Percentiles rank a stretch among this genome's conserved stretches.
These are phyloP conservation scores for Polychaeton citri DNA, from an alignment of 2,329 filamentous ascomycete species.

Conservation along the genomic window DNA sequence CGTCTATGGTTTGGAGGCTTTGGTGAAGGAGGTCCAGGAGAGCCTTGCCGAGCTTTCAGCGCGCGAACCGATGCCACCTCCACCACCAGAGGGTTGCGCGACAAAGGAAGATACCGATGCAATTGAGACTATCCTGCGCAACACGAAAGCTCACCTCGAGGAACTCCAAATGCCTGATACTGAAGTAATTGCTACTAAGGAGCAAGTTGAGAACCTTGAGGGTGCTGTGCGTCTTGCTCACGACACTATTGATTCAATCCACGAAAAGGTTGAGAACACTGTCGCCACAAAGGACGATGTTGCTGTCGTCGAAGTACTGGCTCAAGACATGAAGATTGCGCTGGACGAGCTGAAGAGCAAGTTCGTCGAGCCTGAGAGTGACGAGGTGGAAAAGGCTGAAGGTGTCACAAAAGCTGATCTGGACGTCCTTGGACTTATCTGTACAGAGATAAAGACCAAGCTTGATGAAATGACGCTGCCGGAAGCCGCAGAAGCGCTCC, in stretches of 20 bases:
- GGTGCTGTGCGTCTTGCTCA: slow-evolving; percentile 61
- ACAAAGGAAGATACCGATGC: slow-evolving; percentile 77
- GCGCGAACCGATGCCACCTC: slow-evolving; percentile 20
- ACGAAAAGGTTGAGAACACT: slow-evolving; percentile 51
- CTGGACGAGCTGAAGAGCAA: slow-evolving; percentile 53
- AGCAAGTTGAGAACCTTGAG: slow-evolving; percentile 50
- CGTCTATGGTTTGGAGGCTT: slow-evolving; percentile 30
- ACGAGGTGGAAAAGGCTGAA: slow-evolving; percentile 30
- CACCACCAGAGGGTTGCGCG: slow-evolving; percentile 38
- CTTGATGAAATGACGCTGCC: slow-evolving; percentile 61
- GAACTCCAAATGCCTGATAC: slow-evolving; percentile 55
- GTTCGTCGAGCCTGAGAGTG: slow-evolving; percentile 26
- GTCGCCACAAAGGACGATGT: slow-evolving; percentile 69
- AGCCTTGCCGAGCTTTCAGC: slow-evolving; percentile 41
- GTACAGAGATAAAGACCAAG: slow-evolving; percentile 70
- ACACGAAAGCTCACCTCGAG: slow-evolving; percentile 78
- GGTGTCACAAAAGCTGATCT: slow-evolving; percentile 70
- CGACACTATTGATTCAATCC: slow-evolving; percentile 54
- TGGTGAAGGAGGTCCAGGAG: slow-evolving; percentile 45
- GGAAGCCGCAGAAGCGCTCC: slow-evolving; percentile 56
- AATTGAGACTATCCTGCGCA: slow-evolving; percentile 79
- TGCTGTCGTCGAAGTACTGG: slow-evolving; percentile 59
- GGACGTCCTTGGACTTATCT: slow-evolving; percentile 63
- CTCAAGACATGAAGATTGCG: slow-evolving; percentile 61
- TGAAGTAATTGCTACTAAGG: slow-evolving; percentile 53